Percentiles rank a stretch among this genome's conserved stretches.
phyloP scores from a whole-genome alignment of 305 asterid genomes.

The Plantago lanceolata region DNA sequence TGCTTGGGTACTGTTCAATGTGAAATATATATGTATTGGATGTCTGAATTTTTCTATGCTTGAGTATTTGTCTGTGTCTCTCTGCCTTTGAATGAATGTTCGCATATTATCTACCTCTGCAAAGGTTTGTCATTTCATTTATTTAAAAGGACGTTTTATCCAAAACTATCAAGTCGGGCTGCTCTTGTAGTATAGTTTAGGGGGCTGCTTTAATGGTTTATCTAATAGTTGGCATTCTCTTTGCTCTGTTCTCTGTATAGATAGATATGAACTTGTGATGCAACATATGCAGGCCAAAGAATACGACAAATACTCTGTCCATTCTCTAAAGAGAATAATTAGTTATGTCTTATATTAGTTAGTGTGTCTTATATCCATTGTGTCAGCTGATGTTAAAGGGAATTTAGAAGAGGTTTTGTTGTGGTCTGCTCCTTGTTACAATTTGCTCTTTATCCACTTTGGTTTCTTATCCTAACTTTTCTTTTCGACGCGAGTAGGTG shows the following conservation, averaged over 20 bases:
- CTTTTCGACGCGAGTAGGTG: constrained; percentile 44
- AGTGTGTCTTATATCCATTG: too few relatives aligned
- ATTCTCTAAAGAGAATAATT: too few relatives aligned
- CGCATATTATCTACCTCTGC: neutral
- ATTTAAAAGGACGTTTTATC: too few relatives aligned
- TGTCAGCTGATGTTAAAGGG: too few relatives aligned
- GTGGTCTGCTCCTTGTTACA: too few relatives aligned
- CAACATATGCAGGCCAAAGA: neutral
- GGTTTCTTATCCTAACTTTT: neutral
- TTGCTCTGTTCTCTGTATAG: neutral
- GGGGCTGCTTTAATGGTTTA: neutral
- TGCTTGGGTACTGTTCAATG: constrained; percentile 7
- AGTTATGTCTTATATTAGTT: too few relatives aligned
- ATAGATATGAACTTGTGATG: neutral
- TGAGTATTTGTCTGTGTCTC: neutral
- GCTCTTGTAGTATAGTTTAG: neutral
- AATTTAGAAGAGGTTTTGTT: too few relatives aligned
- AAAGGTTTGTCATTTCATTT: too few relatives aligned
- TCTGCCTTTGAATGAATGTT: too few relatives aligned
- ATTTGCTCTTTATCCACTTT: constrained; percentile 4
- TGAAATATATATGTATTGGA: too few relatives aligned
- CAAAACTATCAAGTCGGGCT: neutral
- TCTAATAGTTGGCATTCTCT: neutral
- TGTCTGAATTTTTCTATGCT: neutral
- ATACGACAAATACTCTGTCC: too few relatives aligned